A percentile compares a stretch with the other conserved stretches of the same genome.
These are phyloP conservation scores for Phaeotremella fagi DNA, from an alignment of 768 basidiomycete genomes.

Conservation along the genomic window DNA sequence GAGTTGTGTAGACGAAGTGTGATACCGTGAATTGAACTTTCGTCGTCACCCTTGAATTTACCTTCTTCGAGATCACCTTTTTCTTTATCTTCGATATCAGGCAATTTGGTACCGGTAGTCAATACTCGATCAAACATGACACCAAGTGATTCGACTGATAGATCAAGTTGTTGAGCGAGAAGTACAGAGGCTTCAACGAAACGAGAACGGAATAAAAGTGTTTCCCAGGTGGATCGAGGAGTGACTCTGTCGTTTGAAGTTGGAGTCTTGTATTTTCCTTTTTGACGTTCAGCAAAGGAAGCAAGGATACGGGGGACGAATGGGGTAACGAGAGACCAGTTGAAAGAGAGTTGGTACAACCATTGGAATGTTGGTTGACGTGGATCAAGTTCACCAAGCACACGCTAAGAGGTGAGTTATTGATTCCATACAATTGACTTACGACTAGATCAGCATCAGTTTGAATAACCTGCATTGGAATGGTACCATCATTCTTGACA, in stretches of 20 bases:
- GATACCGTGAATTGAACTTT: constrained; percentile 42
- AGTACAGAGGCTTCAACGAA: constrained; percentile 46
- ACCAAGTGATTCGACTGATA: constrained; percentile 45
- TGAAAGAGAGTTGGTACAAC: constrained; percentile 48
- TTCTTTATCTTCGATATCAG: constrained; percentile 14
- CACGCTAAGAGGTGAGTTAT: constrained; percentile 22
- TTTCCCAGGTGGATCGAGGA: constrained; percentile 16
- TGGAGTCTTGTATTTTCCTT: constrained; percentile 10
- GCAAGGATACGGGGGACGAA: constrained; percentile 42
- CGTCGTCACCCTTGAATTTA: constrained; percentile 21
- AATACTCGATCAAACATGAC: constrained; percentile 47
- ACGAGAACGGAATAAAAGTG: constrained; percentile 35
- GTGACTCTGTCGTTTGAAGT: constrained; percentile 11
- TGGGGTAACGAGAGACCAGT: constrained; percentile 46
- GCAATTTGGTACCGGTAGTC: constrained; percentile 38
- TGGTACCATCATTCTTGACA: constrained; percentile 46
- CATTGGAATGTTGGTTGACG: constrained; percentile 49
- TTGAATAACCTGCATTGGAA: constrained; percentile 49
- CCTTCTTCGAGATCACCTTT: constrained; percentile 20
- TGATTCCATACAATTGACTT: constrained; percentile 3
- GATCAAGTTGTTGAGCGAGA: constrained; percentile 43
- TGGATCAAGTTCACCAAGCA: constrained; percentile 44
- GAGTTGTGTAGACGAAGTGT: constrained; percentile 32
- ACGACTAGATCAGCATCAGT: constrained; percentile 44
- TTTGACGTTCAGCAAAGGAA: constrained; percentile 25